Evolutionary conservation across 139 green algal species (phyloP), one percentile per base, ranked within the genome.

Genomic region (Micractinium conductrix): DNA sequence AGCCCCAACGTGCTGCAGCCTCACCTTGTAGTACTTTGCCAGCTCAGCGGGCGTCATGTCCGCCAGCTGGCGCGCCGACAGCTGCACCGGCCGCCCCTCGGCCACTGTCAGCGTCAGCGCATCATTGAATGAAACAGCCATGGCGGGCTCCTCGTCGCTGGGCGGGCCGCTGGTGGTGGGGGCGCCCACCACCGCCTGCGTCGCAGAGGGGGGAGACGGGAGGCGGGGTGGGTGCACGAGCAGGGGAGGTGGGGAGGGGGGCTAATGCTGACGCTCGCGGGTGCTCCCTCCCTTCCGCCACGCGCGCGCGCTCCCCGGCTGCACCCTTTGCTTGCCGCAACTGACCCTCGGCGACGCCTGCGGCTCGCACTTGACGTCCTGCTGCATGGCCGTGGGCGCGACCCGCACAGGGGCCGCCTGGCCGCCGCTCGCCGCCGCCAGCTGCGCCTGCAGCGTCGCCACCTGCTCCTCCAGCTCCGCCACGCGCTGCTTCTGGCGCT

Each of bases 401-500:
- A 7, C 63, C 63, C 4, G 55, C 17, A 28, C 63, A 24, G 30
- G 8, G 30, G 63, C 63, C 16, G 5, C 26, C 30, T 42, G 1
- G 63, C 63, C 55, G 38, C n/a, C 38, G 37, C 22, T 40, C 7
- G 37, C 69, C 33, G 58, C 67, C 22, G 45, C 48, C 68, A 91
- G 81, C 33, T 83, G 80, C 19, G 65, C 68, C n/a, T 73, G 74
- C 44, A 88, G 80, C 33, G 78, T 26, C 19, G 74, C 80, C 72
- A 91, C 87, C 69, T 87, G 84, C 68, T 65, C 80, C 48, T 88
- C 81, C 37, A 91, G 84, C 75, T 91, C 87, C n/a, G 69, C 80
- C 45, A 91, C 78, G 26, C 80, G 24, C 67, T 91, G 87, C 87
- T 94, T 94, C 72, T 95, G 92, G 1, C 92, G 76, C 89, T 95